Base-by-base conservation (phyloP, 805 yeast genomes). In the Debaryomyces prosopidis region DNA sequence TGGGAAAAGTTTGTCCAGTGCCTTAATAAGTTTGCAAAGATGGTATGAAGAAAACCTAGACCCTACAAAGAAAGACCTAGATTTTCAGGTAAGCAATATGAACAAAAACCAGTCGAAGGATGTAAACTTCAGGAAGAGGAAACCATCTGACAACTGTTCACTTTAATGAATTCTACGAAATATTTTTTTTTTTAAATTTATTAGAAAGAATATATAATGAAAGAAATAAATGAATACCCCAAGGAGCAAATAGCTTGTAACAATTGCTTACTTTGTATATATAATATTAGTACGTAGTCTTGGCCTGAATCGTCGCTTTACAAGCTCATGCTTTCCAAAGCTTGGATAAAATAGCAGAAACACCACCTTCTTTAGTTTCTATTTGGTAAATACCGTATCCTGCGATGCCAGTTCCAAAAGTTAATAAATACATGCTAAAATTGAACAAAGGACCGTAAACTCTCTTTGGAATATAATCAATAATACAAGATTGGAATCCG, bases 401-500 rank as follows among this genome's bases (percentile, higher is more conserved):
- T 14, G 84, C 81, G 34, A 85, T 66, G 19, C 77, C 75, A 18
- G 88, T 75, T 38, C 94, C 92, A 19, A 82, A 62, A 32, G 82
- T 72, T 59, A 87, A 72, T 39, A 82, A 58, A 53, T 76, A 75
- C 77, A 79, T 79, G 45, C 88, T 87, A 47, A 63, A 64, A 46
- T 70, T 74, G 66, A 85, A 88, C 76, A 79, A 76, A 28, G 73
- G 52, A 12, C 91, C 90, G 57, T 78, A 87, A 30, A 82, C 87
- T 70, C 92, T 79, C 60, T 71, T 70, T 42, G 92, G 94, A 44
- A 87, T 83, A 68, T 86, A 85, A 65, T 87, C 94, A 45, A 79
- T 78, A 55, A 87, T 87, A 73, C 94, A 85, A 36, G 88, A 75
- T 58, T 81, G 83, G 73, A 86, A 82, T 2, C 94, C 95, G 40